These are phyloP conservation scores for Forsythia suspensa DNA, from an alignment of 257 asterid genomes.

Conservation along the genomic window DNA sequence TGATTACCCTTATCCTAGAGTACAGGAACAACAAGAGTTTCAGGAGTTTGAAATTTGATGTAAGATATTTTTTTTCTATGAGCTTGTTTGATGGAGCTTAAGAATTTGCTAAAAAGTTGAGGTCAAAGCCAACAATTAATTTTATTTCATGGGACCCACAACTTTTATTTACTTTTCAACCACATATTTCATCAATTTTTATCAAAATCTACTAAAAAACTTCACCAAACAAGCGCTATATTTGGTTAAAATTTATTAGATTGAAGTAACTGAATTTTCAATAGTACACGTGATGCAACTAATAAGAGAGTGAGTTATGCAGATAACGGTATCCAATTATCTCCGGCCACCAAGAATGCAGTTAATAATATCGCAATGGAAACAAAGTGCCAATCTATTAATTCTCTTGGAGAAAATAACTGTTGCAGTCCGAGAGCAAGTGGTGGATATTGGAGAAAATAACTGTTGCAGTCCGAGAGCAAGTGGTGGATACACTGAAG, in stretches of 20 bases:
- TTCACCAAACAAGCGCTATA: background rate
- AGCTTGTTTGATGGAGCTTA: too few species aligned
- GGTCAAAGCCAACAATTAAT: too few species aligned
- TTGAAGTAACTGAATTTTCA: background rate
- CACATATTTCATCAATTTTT: too few species aligned
- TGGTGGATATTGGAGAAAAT: background rate
- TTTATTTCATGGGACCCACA: too few species aligned
- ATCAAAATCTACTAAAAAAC: too few species aligned
- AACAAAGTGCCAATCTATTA: background rate
- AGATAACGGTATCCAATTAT: constrained; percentile 6
- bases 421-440: constrained; percentile 4
- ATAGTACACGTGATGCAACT: background rate
- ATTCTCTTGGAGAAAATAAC: background rate
- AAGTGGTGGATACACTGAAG: background rate
- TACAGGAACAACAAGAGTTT: constrained; percentile 22
- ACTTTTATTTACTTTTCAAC: too few species aligned
- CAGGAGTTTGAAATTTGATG: constrained; percentile 8
- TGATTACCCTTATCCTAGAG: constrained; percentile 64
- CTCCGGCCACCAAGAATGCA: background rate
- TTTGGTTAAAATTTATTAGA: background rate
- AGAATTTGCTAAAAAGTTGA: too few species aligned
- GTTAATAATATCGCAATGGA: constrained; percentile 4
- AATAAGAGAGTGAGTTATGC: constrained; percentile 1
- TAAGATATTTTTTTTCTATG: background rate
- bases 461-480: constrained; percentile 1